Conservation (phyloP, 2,329 filamentous ascomycete species). For the Thelonectria blattea region DNA sequence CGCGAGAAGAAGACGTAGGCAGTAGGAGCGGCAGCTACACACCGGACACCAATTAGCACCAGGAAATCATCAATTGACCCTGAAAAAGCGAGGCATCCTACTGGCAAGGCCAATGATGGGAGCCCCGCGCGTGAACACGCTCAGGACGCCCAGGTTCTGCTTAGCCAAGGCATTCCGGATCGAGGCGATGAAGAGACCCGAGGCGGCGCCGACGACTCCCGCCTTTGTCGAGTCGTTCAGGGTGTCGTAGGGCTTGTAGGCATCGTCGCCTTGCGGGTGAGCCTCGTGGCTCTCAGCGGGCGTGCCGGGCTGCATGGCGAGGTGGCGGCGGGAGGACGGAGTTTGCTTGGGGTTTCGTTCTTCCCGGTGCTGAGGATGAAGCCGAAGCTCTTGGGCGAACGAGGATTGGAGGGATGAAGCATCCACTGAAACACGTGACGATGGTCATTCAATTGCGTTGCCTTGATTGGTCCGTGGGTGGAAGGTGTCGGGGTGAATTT, state of each 20-base stretch:
- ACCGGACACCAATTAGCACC: slow-evolving; percentile 40
- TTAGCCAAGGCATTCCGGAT: slow-evolving; percentile 87
- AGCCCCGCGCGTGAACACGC: slow-evolving; percentile 80
- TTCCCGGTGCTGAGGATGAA: slow-evolving; percentile 35
- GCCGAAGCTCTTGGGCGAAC: slow-evolving; percentile 31
- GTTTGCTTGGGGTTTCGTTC: slow-evolving; percentile 36
- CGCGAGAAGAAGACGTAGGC: slow-evolving; percentile 79
- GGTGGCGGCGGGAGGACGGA: slow-evolving; percentile 24
- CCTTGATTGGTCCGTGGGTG: slow-evolving; percentile 40
- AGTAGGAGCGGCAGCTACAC: slow-evolving; percentile 65
- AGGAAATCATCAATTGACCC: slow-evolving; percentile 30
- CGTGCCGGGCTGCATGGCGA: slow-evolving; percentile 44
- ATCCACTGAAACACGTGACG: slow-evolving; percentile 44
- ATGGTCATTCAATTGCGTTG: slow-evolving; percentile 43
- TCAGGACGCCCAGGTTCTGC: slow-evolving; percentile 80
- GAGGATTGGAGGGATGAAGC: slow-evolving; percentile 29
- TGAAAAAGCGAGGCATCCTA: slow-evolving; percentile 34
- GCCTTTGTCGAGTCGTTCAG: slow-evolving; percentile 70
- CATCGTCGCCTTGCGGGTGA: slow-evolving; percentile 32
- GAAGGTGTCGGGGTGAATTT: slow-evolving; percentile 16
- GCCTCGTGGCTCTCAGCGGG: slow-evolving; percentile 37
- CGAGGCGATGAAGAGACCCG: slow-evolving; percentile 75
- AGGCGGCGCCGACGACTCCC: slow-evolving; percentile 67
- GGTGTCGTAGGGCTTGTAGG: slow-evolving; percentile 78
- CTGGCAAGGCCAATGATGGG: slow-evolving; percentile 66